Conservation (phyloP, 495 filamentous ascomycete genomes). For the Pyronema omphalodes region DNA sequence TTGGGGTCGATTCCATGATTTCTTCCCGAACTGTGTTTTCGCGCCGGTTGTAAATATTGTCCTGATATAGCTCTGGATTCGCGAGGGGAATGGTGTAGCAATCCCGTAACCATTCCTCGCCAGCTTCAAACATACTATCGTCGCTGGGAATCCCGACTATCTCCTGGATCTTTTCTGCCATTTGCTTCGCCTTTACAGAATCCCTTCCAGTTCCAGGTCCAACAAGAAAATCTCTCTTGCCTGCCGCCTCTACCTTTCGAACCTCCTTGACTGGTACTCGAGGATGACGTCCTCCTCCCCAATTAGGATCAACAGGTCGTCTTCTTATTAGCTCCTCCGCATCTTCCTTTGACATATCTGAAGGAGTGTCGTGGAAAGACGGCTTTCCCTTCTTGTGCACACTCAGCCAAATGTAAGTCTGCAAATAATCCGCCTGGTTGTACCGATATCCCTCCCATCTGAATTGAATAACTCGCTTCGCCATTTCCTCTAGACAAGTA, state of each 20-base stretch:
- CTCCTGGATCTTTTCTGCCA: not conserved
- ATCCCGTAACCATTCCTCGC: not conserved
- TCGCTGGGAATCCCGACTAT: not conserved
- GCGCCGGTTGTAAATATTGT: not conserved
- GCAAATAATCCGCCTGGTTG: not conserved
- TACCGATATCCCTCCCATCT: not conserved
- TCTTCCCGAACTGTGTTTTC: too few relatives aligned
- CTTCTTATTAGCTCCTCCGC: not conserved
- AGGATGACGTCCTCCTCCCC: slow-evolving; percentile 3
- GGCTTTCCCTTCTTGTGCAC: not conserved
- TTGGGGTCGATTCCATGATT: too few relatives aligned
- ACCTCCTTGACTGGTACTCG: not conserved
- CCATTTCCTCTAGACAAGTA: slow-evolving; percentile 1
- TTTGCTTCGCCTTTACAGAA: not conserved
- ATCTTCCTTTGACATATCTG: not conserved
- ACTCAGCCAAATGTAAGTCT: slow-evolving; percentile 3
- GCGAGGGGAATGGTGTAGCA: slow-evolving; percentile 1
- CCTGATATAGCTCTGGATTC: not conserved
- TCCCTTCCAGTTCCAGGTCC: not conserved
- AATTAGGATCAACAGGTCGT: not conserved
- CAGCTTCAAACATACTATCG: not conserved
- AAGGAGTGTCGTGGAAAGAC: not conserved
- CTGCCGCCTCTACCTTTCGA: not conserved
- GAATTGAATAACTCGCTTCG: not conserved
- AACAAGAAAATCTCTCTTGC: not conserved